phyloP scores from a whole-genome alignment of 768 basidiomycete species.

The Suillus subalutaceus region DNA sequence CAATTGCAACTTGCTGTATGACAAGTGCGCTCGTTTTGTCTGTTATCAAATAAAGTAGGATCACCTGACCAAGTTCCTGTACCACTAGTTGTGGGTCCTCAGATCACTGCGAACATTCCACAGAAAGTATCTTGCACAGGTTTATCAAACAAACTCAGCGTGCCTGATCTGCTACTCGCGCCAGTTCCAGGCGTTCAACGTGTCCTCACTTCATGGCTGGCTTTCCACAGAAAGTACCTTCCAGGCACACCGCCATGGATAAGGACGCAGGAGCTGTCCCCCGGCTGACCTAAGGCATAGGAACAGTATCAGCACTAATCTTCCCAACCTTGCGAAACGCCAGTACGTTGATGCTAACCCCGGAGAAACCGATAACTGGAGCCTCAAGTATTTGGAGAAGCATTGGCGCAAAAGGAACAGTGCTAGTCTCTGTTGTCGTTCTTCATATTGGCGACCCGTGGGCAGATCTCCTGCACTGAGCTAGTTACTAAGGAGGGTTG shows the following conservation, averaged over 20 bases:
- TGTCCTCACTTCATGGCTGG: background rate
- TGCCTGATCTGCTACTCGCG: background rate
- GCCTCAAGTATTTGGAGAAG: slow-evolving; percentile 50
- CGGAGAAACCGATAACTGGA: slow-evolving; percentile 37
- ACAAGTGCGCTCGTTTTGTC: background rate
- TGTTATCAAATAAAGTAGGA: background rate
- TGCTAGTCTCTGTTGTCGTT: too few relatives aligned
- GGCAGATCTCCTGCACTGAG: too few relatives aligned
- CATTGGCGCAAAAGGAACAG: slow-evolving; percentile 40
- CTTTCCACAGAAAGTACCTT: background rate
- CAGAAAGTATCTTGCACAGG: too few relatives aligned
- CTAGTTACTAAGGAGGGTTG: too few relatives aligned
- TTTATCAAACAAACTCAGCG: background rate
- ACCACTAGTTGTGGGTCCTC: too few relatives aligned
- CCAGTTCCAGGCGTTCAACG: background rate
- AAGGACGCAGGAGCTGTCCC: background rate
- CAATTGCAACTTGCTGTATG: background rate
- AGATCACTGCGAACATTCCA: too few relatives aligned
- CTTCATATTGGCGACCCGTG: too few relatives aligned
- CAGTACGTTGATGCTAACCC: slow-evolving; percentile 36
- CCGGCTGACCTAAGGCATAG: background rate
- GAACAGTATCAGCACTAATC: slow-evolving; percentile 12
- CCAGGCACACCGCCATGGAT: background rate
- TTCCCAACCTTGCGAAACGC: slow-evolving; percentile 20
- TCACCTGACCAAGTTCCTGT: background rate